Evolutionary conservation across 352 stramenopile species (phyloP), one percentile per base, ranked within the genome.

Genomic region (Phytophthora palmivora): DNA sequence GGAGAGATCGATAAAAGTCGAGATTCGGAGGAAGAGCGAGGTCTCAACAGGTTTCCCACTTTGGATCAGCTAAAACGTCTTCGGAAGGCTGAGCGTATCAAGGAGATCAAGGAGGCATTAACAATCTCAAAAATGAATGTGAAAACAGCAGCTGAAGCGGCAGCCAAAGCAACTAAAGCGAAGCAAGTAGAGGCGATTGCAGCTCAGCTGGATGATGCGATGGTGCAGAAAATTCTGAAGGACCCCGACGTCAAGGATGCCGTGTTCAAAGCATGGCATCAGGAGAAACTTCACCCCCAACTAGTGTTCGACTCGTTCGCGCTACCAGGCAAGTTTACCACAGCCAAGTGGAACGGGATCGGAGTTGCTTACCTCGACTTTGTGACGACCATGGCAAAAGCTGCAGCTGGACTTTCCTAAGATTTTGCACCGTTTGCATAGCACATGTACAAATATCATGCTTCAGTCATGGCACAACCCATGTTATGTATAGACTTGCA

Each of bases 71-170:
- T 59, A 5, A 37, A 59, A 6, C 16, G 21, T 19, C 51, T 59
- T 18, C 28, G 39, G 15, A 59, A 59, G 14, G 21, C 14, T 38
- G 38, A 59, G 18, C 26, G 38, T n/a, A 24, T 59, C 39, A 50
- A 33, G 38, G 38, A 59, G 22, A 36, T 59, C 18, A 33, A 33
- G 15, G 51, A 59, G 18, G 51, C 36, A 12, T 50, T 59, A 19
- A 18, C 26, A 2, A 32, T 50, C 12, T 37, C 37, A 16, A 59
- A 49, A 21, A 21, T 33, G 12, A 6, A 50, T 24, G 51, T 42
- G 19, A 59, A 59, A 32, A 30, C 28, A 34, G 51, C 38, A 12
- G 38, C 51, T 58, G 24, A 50, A 41, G 38, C 51, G 8, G 38
- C 39, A 37, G 51, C 39, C 16, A 32, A 38, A 36, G 38, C 30